A percentile compares a stretch with the other conserved stretches of the same genome.
phyloP scores from a whole-genome alignment of 169 alveolate species.

The Eimeria zaria region DNA sequence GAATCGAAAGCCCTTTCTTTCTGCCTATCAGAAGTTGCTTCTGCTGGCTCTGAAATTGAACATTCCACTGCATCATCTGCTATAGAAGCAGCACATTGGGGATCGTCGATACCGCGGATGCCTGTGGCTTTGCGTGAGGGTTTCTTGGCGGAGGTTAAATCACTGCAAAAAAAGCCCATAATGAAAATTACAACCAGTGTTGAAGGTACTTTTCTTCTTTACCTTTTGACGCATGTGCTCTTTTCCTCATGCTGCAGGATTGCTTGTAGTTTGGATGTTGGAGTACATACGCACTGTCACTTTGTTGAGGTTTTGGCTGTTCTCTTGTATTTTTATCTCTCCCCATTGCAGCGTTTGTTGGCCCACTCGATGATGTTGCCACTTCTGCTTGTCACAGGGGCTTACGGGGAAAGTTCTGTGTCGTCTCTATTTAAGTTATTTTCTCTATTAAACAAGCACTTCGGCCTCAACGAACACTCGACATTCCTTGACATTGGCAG shows the following conservation, averaged over 20 bases:
- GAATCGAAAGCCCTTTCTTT: neutral
- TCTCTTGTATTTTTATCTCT: neutral
- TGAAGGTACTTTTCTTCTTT: constrained; percentile 3
- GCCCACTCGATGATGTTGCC: neutral
- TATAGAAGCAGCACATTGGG: constrained; percentile 29
- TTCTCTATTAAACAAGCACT: constrained; percentile 37
- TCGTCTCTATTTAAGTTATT: constrained; percentile 56
- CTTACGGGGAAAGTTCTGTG: constrained; percentile 79
- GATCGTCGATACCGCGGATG: constrained; percentile 59
- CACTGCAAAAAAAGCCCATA: constrained; percentile 48
- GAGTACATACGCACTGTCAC: neutral
- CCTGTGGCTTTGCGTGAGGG: constrained; percentile 54
- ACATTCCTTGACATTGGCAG: constrained; percentile 79
- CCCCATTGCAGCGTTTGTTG: neutral
- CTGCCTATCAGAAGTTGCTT: constrained; percentile 5
- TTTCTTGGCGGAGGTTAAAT: constrained; percentile 48
- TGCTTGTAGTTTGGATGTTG: neutral
- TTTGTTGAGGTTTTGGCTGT: neutral
- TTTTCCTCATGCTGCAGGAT: too few relatives aligned
- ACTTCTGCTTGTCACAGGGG: constrained; percentile 24
- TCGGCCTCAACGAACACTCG: constrained; percentile 48
- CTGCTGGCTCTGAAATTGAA: neutral
- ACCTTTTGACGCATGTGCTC: neutral
- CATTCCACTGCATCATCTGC: neutral
- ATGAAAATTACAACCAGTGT: constrained; percentile 66